Evolutionary conservation across 495 filamentous ascomycete genomes (phyloP), one percentile per base, ranked within the genome.

Genomic region (Penicillium cataractarum): DNA sequence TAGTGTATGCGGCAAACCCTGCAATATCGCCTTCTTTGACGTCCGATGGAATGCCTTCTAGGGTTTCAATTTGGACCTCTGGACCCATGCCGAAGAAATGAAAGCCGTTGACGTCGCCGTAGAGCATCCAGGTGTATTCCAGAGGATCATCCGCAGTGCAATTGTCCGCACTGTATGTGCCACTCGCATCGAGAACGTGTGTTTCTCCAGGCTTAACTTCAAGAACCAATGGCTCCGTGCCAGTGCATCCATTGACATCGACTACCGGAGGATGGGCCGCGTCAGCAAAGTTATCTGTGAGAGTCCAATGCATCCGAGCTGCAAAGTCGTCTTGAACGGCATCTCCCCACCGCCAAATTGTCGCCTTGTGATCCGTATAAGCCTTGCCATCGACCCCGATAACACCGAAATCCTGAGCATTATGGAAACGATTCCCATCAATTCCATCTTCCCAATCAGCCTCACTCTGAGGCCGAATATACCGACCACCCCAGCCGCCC

Each of bases 351-450:
- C 35, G 35, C 35, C 35, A 39, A 4, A 39, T 39, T 0, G 35
- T 39, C 13, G 35, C 35, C 17, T 15, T 39, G 15, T 39, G 35
- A 17, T 39, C 35, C 15, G 35, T 17, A 39, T 39, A 15, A 39
- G 12, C 4, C 2, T 39, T 39, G 2, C 35, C 13, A 39, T 39
- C 35, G 5, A 15, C 35, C 12, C 35, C 35, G 17, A 39, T 17
- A 6, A 39, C 35, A 39, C 35, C 35, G 17, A 17, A 73, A 6
- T 62, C 52, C 65, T 80, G 77, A 2, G 70, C 70, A 9, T 71
- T 71, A 62, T 79, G 74, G 50, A 66, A 67, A 61, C 71, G 78
- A 49, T 78, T 68, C 32, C 49, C 17, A 46, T 56, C 49, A n/a
- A 55, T 39, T 19, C 40, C 50, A 53, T 78, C 58, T 17, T 50